Conservation (phyloP, 495 filamentous ascomycete genomes). For the Penicillium antarcticum region DNA sequence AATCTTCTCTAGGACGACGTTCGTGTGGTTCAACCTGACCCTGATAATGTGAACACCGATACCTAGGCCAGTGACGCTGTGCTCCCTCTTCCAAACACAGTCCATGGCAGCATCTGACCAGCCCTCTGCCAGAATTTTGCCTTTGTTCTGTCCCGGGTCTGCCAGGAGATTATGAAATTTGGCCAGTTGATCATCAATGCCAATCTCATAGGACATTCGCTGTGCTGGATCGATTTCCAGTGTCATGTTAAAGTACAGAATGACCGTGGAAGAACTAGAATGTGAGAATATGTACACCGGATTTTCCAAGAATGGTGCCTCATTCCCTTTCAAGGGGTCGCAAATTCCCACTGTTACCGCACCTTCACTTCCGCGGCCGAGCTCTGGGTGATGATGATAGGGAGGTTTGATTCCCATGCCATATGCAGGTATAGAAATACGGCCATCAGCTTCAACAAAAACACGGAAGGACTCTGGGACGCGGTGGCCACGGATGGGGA, state of each 20-base stretch:
- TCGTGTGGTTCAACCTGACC: conserved; percentile 55
- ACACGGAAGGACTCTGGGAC: conserved; percentile 55
- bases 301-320: conserved; percentile 48
- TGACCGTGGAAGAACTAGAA: conserved; percentile 46
- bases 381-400: conserved; percentile 15
- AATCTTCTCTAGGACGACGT: conserved; percentile 67
- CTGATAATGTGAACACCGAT: conserved; percentile 5
- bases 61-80: neutral
- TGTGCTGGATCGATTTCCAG: conserved; percentile 59
- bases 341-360: conserved; percentile 14
- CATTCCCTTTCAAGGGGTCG: neutral
- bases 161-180: neutral
- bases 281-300: conserved; percentile 62
- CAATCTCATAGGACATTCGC: conserved; percentile 59
- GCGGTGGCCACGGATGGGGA: conserved; percentile 55
- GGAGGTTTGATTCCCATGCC: conserved; percentile 36
- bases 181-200: conserved; percentile 38
- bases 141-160: neutral
- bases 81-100: conserved; percentile 51
- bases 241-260: conserved; percentile 55
- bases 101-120: conserved; percentile 58
- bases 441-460: conserved; percentile 62
- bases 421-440: conserved; percentile 32
- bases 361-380: conserved; percentile 9
- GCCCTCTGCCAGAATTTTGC: conserved; percentile 34